Base-by-base conservation (phyloP, 2,329 filamentous ascomycete genomes). In the Arthrobotrys conoides region DNA sequence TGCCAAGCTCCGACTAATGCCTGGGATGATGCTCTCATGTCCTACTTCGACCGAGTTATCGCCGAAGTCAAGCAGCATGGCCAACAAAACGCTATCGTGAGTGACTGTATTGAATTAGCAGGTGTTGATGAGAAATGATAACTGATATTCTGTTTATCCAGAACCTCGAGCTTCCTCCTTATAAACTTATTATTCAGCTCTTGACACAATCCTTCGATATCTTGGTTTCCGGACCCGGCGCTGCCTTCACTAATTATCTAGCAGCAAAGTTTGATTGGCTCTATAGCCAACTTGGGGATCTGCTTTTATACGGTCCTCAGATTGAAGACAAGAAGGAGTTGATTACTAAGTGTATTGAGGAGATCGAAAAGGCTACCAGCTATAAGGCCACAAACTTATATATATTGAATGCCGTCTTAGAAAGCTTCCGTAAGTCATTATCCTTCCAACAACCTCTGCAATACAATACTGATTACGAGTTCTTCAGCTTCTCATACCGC, bases 301-400 rank as follows among this genome's bases (percentile, higher is more conserved):
- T 78, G 27, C 55, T 78, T 4, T 20, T 78, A 10, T 72, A 78
- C 27, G 75, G 75, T 16, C 75, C 75, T 10, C 75, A 78, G 20
- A 72, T 69, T 18, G 33, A 71, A 18, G 75, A 78, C 5, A 78
- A 78, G 55, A 78, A 78, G 48, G 49, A 78, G 2, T 18, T 78
- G 12, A 71, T 72, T 14, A 64, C 48, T n/a, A 71, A 78, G 51
- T 72, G 75, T 49, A 64, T 78, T 2, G 49, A 57, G 5, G 68
- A 55, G 14, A 68, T 71, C 20, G 75, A 78, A 22, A 36, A 68
- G 24, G 68, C 68, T 5, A 36, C 55, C 10, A 38, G 46, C 6
- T 78, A 78, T 33, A 71, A 78, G 38, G 75, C 75, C 16, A 78
- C 67, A 9, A 69, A 78, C 20, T 36, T 78, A 22, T 78, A 78